phyloP scores from a whole-genome alignment of 2,329 filamentous ascomycete species.

The Ophiostoma triangulosporum region DNA sequence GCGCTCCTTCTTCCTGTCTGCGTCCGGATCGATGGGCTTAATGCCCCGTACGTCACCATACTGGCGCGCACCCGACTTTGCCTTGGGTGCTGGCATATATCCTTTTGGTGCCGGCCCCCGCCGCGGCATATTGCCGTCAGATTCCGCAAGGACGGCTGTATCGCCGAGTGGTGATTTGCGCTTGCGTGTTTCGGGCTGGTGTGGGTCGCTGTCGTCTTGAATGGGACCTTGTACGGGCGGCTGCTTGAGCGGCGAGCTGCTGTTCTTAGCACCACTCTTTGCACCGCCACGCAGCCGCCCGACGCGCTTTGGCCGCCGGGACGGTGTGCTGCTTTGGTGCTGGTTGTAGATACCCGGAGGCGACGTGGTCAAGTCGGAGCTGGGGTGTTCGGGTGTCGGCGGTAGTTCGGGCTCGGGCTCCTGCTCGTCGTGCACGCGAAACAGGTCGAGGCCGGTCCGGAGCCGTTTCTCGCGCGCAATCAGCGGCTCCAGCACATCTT shows the following conservation, averaged over 20 bases:
- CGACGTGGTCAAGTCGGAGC: conserved; percentile 40
- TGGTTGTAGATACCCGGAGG: conserved; percentile 37
- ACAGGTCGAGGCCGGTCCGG: conserved; percentile 21
- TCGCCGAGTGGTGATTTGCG: neutral
- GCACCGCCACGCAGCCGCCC: neutral
- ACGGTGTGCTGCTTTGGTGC: conserved; percentile 35
- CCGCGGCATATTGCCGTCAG: neutral
- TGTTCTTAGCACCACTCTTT: conserved; percentile 18
- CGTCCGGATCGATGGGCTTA: conserved; percentile 27
- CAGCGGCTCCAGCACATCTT: conserved; percentile 31
- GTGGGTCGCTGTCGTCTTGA: neutral
- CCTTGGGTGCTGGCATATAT: neutral
- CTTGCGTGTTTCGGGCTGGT: neutral
- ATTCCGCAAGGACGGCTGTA: neutral
- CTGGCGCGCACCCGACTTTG: neutral
- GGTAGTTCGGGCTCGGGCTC: conserved; percentile 51
- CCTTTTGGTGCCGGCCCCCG: neutral
- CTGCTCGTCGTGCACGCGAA: conserved; percentile 19
- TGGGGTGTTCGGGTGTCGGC: conserved; percentile 38
- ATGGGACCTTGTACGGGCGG: conserved; percentile 16
- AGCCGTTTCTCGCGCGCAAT: conserved; percentile 22
- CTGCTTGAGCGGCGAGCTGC: conserved; percentile 38
- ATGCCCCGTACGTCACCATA: conserved; percentile 26
- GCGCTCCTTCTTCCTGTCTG: conserved; percentile 36
- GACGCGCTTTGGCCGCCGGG: conserved; percentile 30